Conservation (phyloP, 1,284 basidiomycete species). For the Cutaneotrichosporon cavernicola region DNA sequence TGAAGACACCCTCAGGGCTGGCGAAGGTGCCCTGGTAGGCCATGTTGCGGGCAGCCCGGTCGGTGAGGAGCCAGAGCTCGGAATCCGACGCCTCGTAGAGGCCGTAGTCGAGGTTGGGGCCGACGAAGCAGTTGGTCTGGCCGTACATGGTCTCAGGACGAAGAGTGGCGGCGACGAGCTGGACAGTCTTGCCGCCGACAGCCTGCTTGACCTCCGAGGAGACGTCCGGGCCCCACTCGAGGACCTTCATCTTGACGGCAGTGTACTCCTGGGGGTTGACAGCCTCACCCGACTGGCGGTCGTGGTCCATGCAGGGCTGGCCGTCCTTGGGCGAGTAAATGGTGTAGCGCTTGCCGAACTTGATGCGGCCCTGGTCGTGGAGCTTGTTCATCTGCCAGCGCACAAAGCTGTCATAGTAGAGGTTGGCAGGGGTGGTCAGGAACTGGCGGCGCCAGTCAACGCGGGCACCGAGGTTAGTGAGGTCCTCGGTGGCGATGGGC, state of each 20-base stretch:
- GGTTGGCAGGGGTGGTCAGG: constrained; percentile 88
- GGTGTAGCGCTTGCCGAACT: constrained; percentile 98
- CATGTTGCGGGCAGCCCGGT: constrained; percentile 94
- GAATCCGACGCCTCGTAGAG: constrained; percentile 79
- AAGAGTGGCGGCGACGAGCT: constrained; percentile 90
- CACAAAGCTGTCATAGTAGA: constrained; percentile 96
- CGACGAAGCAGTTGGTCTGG: constrained; percentile 98
- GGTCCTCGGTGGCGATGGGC: constrained; percentile 88
- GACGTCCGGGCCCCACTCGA: constrained; percentile 66
- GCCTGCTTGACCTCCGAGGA: constrained; percentile 65
- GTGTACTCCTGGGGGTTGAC: constrained; percentile 97
- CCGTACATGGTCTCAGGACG: constrained; percentile 99
- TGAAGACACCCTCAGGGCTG: constrained; percentile 66
- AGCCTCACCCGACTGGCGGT: constrained; percentile 92
- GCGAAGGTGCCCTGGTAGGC: constrained; percentile 83
- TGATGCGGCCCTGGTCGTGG: constrained; percentile 79
- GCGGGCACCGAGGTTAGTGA: constrained; percentile 82
- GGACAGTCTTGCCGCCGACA: constrained; percentile 75
- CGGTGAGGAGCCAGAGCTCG: constrained; percentile 86
- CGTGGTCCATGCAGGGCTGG: constrained; percentile 99
- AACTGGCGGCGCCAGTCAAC: constrained; percentile 98
- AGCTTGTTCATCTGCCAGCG: constrained; percentile 99
- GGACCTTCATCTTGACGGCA: constrained; percentile 89
- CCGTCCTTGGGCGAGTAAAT: constrained; percentile 99
- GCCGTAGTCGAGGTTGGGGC: constrained; percentile 86